Evolutionary conservation across 495 filamentous ascomycete genomes (phyloP).

Genomic region (Pyrenula aspistea): DNA sequence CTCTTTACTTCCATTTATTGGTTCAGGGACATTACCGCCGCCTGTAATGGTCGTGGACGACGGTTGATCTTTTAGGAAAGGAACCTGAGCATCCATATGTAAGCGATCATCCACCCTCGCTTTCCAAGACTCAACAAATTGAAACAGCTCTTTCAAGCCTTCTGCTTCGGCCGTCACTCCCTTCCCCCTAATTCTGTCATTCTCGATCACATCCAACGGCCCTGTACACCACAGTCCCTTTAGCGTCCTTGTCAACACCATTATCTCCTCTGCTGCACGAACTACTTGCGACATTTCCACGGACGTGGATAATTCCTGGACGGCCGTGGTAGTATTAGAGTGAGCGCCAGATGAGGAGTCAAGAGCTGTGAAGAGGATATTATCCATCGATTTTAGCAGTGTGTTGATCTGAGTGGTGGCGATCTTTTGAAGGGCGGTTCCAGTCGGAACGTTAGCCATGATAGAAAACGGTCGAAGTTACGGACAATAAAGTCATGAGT

Average conservation of each 20-base stretch:
- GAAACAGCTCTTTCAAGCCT: not conserved
- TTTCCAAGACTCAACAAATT: not conserved
- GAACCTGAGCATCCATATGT: not conserved
- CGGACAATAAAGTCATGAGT: too few relatives aligned
- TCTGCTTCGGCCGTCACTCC: not conserved
- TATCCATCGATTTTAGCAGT: not conserved
- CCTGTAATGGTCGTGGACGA: not conserved
- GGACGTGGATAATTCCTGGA: not conserved
- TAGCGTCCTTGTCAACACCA: not conserved
- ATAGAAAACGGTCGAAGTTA: not conserved
- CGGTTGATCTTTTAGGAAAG: not conserved
- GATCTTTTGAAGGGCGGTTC: not conserved
- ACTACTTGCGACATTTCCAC: not conserved
- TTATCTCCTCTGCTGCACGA: not conserved
- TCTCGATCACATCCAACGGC: not conserved
- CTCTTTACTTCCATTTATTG: not conserved
- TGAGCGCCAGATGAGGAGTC: not conserved
- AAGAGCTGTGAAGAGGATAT: not conserved
- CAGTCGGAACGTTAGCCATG: not conserved
- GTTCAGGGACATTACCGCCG: not conserved
- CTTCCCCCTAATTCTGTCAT: not conserved
- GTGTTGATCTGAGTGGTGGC: not conserved
- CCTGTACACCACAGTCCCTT: not conserved
- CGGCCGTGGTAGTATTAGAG: not conserved
- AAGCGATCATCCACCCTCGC: not conserved